phyloP scores from a whole-genome alignment of 31 red algal genomes.

The Pterothamnion heteromorphum region DNA sequence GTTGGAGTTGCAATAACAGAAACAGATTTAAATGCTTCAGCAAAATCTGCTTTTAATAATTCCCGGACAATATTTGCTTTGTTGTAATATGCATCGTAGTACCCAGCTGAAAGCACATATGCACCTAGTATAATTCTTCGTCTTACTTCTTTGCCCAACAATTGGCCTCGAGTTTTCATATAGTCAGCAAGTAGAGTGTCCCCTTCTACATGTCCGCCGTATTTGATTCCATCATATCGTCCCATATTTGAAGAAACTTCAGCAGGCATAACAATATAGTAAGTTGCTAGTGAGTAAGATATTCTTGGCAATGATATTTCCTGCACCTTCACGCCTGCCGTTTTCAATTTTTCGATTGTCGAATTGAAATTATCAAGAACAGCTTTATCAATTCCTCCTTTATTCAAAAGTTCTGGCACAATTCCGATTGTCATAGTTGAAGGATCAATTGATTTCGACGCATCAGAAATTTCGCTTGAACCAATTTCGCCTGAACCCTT shows the following conservation, averaged over 20 bases:
- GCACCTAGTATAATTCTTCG: conserved; percentile 85
- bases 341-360: conserved; percentile 49
- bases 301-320: conserved; percentile 63
- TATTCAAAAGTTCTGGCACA: neutral
- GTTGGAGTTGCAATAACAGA: conserved; percentile 71
- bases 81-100: conserved; percentile 90
- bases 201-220: conserved; percentile 62
- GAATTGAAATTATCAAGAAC: conserved; percentile 32
- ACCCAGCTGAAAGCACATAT: conserved; percentile 84
- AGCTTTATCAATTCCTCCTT: neutral
- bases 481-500: neutral
- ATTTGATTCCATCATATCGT: conserved; percentile 91
- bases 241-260: conserved; percentile 95
- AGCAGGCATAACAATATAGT: conserved; percentile 82
- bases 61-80: conserved; percentile 74
- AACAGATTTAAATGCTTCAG: conserved; percentile 55
- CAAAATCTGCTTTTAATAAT: conserved; percentile 52
- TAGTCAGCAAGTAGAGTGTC: conserved; percentile 59
- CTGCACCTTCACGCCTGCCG: conserved; percentile 61
- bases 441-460: too few relatives aligned
- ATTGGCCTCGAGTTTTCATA: conserved; percentile 54
- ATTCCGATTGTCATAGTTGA: neutral
- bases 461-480: neutral
- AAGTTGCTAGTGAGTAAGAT: conserved; percentile 56
- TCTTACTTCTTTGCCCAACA: conserved; percentile 83